Evolutionary conservation across 371 early-diverging fungal genomes (phyloP).

Genomic region (Blakeslea trispora): DNA sequence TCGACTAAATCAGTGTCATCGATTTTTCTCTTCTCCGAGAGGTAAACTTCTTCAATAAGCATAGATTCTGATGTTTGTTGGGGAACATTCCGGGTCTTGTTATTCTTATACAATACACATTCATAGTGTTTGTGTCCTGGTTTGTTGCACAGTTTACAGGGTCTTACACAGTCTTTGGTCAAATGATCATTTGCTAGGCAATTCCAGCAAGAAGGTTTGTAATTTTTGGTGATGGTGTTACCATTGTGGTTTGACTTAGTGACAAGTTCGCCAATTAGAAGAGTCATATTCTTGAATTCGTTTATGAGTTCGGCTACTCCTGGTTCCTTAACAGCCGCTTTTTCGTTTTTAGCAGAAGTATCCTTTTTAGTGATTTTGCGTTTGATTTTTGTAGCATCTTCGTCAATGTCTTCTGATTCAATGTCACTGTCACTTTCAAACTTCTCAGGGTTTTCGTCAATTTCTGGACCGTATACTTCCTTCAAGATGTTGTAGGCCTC

Average conservation of each 20-base stretch:
- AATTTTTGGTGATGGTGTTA: background rate
- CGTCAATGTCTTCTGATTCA: too few relatives aligned
- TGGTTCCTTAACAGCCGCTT: background rate
- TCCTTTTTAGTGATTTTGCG: background rate
- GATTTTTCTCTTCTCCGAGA: background rate
- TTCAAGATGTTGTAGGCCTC: too few relatives aligned
- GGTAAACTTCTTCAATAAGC: constrained; percentile 1
- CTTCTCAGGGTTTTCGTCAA: too few relatives aligned
- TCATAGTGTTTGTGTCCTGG: background rate
- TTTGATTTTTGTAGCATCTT: too few relatives aligned
- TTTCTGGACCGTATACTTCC: too few relatives aligned
- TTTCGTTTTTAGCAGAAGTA: background rate
- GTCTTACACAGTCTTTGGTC: background rate
- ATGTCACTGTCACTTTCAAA: too few relatives aligned
- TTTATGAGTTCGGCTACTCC: background rate
- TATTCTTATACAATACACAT: background rate
- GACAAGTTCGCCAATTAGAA: background rate
- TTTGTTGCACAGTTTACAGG: background rate
- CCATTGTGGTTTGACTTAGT: background rate
- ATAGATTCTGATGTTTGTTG: background rate
- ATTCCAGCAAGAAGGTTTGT: constrained; percentile 1
- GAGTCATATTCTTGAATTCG: constrained; percentile 2
- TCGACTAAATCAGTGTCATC: too few relatives aligned
- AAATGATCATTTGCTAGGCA: background rate
- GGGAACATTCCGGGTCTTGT: background rate